Base-by-base conservation (phyloP, 306 rosid species). In the Medicago arabica region DNA sequence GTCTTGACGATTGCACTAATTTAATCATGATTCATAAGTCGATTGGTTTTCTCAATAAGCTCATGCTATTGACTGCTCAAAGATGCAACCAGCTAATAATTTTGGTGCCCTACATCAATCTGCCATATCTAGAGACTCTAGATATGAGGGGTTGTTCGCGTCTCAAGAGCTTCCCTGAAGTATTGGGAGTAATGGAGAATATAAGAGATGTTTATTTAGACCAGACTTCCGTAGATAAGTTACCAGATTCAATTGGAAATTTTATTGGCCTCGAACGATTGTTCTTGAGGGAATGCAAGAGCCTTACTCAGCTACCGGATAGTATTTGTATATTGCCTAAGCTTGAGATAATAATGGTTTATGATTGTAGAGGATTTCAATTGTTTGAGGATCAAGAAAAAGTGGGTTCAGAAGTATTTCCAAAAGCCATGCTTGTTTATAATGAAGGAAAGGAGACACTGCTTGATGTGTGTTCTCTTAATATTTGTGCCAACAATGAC, bases 111-210 rank as follows among this genome's bases (percentile, higher is more conserved):
- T 7, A 12, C 59, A 67, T 77, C 69, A 55, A 15, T 21, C 19
- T 77, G 68, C 31, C 75, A 21, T 75, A 66, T 39, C 66, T 75
- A 15, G 80, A 65, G 71, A 65, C 5, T 43, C 63, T 75, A 12
- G 66, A 75, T 49, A 72, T 66, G 21, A 15, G 23, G 16, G 6
- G 57, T n/a, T 75, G 73, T 15, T 13, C 46, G 8, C 4, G 18
- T 65, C 80, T 75, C 43, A 4, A 19, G 73, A 21, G 74, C 18
- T 65, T 75, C 28, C 69, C 49, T 1, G 31, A 64, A 64, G 31
- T 39, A 16, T 2, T 53, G 62, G 80, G 47, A 55, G 47, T 15
- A 6, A 67, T 76, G 80, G 74, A 67, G 16, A 76, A 76, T 25
- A 76, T 54, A 23, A 34, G 43, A 55, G 17, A 11, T 18, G 17